Base-by-base conservation (phyloP, 1,284 basidiomycete species). In the Sanghuangporus sanghuang region DNA sequence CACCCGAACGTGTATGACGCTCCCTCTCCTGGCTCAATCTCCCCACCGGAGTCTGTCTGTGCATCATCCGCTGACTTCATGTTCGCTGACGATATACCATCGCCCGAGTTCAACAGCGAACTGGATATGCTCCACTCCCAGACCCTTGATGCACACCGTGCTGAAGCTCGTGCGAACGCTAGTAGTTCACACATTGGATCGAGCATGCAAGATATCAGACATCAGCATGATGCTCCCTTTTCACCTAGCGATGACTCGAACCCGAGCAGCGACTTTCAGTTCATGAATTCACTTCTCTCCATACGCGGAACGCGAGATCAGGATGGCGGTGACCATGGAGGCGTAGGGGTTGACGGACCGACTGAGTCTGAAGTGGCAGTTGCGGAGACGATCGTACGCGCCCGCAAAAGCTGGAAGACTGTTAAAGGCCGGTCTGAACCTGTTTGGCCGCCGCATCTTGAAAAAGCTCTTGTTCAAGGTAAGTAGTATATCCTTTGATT, bases 381-480 rank as follows among this genome's bases (percentile, higher is more conserved):
- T 64, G 80, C 86, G 71, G 80, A 85, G 70, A 82, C 83, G 64
- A 85, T 90, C 66, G 82, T 87, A 69, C 84, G 80, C 65, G 82
- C 82, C 57, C 80, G 87, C 65, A 89, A 88, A 74, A 86, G 81
- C 70, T 89, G 87, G 86, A 90, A 89, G 74, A 89, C 86, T 0
- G 74, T 85, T 64, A 82, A 83, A 72, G 87, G 86, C 64, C 76
- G 75, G 69, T 82, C 85, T 39, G 87, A 89, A 70, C 80, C 85
- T 48, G 87, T 90, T 46, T 90, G 87, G 87, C 88, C 88, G 46
- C 87, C 85, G 23, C 81, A 87, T 68, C 83, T 91, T 61, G 89
- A 91, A 76, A 86, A 85, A 48, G 86, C 86, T 59, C 78, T 91
- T 67, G 81, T 91, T 63, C 85, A 89, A 80, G 89, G 88, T 87